These are phyloP conservation scores for Penicillium sp. DNA, from an alignment of 2,329 filamentous ascomycete genomes.

Conservation along the genomic window DNA sequence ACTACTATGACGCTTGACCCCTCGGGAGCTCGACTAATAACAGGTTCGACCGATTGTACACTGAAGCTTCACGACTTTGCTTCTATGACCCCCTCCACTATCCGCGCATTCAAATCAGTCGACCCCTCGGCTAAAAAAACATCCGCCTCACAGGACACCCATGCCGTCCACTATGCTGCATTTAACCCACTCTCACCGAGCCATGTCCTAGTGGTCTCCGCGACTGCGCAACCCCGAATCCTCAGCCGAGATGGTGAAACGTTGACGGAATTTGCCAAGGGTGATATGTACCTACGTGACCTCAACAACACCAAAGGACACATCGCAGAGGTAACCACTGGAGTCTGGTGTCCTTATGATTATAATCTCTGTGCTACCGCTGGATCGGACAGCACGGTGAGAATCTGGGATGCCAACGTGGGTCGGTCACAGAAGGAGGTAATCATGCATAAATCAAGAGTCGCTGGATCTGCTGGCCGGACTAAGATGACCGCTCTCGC, in stretches of 20 bases:
- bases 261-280: constrained; percentile 87
- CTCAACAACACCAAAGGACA: constrained; percentile 98
- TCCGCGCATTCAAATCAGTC: constrained; percentile 88
- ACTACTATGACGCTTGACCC: constrained; percentile 83
- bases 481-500: constrained; percentile 91
- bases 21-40: constrained; percentile 78
- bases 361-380: constrained; percentile 84
- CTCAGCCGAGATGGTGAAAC: constrained; percentile 85
- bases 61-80: constrained; percentile 94
- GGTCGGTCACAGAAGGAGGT: constrained; percentile 88
- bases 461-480: constrained; percentile 82
- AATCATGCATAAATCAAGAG: constrained; percentile 91
- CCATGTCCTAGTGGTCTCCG: constrained; percentile 81
- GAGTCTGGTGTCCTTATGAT: constrained; percentile 87
- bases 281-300: constrained; percentile 96
- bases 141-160: constrained; percentile 72
- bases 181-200: constrained; percentile 82
- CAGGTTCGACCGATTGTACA: constrained; percentile 87
- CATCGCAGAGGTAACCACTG: constrained; percentile 84
- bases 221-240: constrained; percentile 86
- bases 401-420: constrained; percentile 96
- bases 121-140: constrained; percentile 80
- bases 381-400: constrained; percentile 88
- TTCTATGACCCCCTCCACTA: constrained; percentile 90
- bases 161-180: constrained; percentile 80